Percentiles rank a stretch among this genome's conserved stretches.
These are phyloP conservation scores for Amanita molliuscula DNA, from an alignment of 768 basidiomycete genomes.

Conservation along the genomic window DNA sequence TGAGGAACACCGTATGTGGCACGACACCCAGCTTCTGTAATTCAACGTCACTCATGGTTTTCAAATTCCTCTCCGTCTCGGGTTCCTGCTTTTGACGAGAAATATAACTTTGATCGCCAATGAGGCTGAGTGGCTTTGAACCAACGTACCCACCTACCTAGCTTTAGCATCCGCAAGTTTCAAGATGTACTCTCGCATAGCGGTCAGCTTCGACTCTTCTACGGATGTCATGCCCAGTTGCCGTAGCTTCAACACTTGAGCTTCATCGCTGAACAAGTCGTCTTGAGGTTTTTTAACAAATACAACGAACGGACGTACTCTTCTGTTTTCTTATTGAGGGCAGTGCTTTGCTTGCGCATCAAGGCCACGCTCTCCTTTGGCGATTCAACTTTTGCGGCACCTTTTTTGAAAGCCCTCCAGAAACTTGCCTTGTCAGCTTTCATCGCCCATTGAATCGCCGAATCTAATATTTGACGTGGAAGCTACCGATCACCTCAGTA, in stretches of 20 bases:
- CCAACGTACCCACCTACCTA: constrained; percentile 35
- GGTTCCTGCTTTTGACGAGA: constrained; percentile 53
- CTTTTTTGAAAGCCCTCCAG: constrained; percentile 53
- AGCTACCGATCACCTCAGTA: constrained; percentile 24
- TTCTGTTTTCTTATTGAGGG: constrained; percentile 52
- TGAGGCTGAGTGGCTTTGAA: not conserved
- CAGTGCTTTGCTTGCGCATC: constrained; percentile 40
- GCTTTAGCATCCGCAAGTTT: constrained; percentile 74
- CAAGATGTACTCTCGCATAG: constrained; percentile 81
- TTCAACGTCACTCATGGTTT: constrained; percentile 57
- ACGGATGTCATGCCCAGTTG: constrained; percentile 76
- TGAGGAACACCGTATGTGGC: constrained; percentile 86
- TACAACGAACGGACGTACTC: constrained; percentile 44
- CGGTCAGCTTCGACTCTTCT: constrained; percentile 81
- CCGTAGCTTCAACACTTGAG: constrained; percentile 65
- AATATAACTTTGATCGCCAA: constrained; percentile 40
- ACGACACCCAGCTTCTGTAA: constrained; percentile 84
- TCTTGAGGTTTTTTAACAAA: not conserved
- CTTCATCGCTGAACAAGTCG: constrained; percentile 51
- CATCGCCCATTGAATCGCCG: constrained; percentile 83
- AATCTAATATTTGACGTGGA: constrained; percentile 68
- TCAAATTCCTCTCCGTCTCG: constrained; percentile 54
- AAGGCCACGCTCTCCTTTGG: constrained; percentile 64
- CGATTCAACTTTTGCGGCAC: constrained; percentile 44
- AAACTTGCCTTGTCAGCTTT: constrained; percentile 71